Conservation (phyloP, 306 rosid species). For the Hippophae rhamnoides region DNA sequence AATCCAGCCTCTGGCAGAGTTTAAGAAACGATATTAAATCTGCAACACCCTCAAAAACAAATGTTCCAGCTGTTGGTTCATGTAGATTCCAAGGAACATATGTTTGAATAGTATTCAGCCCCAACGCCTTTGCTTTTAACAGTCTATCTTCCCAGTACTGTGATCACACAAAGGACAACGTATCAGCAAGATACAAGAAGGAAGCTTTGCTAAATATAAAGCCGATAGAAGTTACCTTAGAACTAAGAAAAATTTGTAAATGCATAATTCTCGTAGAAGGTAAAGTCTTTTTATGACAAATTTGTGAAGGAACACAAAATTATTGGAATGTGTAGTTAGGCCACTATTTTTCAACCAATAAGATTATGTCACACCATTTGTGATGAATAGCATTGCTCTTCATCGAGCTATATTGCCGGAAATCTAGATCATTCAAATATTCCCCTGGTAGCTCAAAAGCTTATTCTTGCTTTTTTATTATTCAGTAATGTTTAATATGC, state of each 20-base stretch:
- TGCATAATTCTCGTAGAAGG: neutral
- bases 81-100: conserved; percentile 95
- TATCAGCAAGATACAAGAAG: conserved; percentile 13
- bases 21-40: conserved; percentile 61
- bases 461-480: too few species aligned
- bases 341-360: too few species aligned
- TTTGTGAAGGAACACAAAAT: too few species aligned
- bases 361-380: too few species aligned
- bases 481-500: too few species aligned
- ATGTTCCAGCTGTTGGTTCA: conserved; percentile 64
- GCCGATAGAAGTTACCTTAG: neutral
- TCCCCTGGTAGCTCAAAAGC: neutral
- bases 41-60: conserved; percentile 66
- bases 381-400: too few species aligned
- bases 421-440: neutral
- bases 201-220: conserved; percentile 18
- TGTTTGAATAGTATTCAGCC: conserved; percentile 82
- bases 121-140: conserved; percentile 85
- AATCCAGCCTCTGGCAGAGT: conserved; percentile 66
- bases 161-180: conserved; percentile 18
- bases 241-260: neutral
- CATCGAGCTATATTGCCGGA: neutral
- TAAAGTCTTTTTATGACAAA: too few species aligned
- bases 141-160: conserved; percentile 98
- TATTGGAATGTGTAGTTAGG: too few species aligned